phyloP scores from a whole-genome alignment of 768 basidiomycete species.

The Tephrocybe rancida region DNA sequence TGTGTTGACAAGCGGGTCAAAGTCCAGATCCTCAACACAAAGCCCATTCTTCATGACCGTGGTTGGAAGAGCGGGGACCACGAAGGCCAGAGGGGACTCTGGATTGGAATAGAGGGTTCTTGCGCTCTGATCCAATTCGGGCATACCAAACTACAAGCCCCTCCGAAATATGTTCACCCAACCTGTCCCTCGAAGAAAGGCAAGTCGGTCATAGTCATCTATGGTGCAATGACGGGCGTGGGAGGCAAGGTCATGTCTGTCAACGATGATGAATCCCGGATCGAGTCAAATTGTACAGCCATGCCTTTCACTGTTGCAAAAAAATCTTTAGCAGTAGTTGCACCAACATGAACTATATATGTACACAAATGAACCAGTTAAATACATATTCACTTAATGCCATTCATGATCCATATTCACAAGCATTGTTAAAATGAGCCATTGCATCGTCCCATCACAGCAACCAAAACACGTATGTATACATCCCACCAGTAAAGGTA shows the following conservation, averaged over 20 bases:
- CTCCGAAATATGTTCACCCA: not conserved
- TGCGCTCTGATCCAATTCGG: not conserved
- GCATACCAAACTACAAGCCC: not conserved
- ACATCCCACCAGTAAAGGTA: too few relatives aligned
- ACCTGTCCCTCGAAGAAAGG: not conserved
- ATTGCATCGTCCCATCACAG: too few relatives aligned
- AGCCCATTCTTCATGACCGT: not conserved
- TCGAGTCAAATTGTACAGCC: not conserved
- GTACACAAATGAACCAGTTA: too few relatives aligned
- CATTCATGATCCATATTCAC: too few relatives aligned
- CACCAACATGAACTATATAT: too few relatives aligned
- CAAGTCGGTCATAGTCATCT: not conserved
- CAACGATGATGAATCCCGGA: too few relatives aligned
- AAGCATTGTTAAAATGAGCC: too few relatives aligned
- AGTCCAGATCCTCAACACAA: not conserved
- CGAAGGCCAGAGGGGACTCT: not conserved
- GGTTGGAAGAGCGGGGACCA: conserved; percentile 7
- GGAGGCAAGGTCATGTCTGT: not conserved
- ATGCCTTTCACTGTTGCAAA: not conserved
- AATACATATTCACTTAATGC: too few relatives aligned
- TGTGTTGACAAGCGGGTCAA: not conserved
- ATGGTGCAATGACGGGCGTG: not conserved
- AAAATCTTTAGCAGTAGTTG: not conserved
- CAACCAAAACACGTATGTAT: too few relatives aligned
- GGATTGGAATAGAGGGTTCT: not conserved